These are phyloP conservation scores for Trichoderma hamatum DNA, from an alignment of 2,329 filamentous ascomycete species.

Conservation along the genomic window DNA sequence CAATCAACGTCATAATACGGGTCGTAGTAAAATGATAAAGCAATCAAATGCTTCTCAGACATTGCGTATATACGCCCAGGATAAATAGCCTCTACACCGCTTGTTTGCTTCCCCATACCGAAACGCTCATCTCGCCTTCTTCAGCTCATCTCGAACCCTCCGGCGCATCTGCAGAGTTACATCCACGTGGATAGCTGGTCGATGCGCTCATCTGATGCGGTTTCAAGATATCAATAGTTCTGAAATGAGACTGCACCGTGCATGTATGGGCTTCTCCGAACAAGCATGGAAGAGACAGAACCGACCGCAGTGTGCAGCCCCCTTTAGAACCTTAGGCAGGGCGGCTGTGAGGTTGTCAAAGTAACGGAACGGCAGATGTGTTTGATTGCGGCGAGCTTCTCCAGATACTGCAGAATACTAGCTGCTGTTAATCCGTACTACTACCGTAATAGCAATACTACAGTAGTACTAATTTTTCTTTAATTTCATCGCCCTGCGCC, in stretches of 20 bases:
- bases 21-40: not conserved
- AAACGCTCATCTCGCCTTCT: not conserved
- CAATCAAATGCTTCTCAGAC: not conserved
- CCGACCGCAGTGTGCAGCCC: not conserved
- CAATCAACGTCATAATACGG: not conserved
- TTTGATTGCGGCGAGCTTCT: not conserved
- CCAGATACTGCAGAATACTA: not conserved
- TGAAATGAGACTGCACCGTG: slow-evolving; percentile 3
- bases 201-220: not conserved
- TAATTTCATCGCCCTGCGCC: slow-evolving; percentile 1
- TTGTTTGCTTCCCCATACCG: not conserved
- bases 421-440: not conserved
- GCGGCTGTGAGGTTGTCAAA: not conserved
- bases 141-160: not conserved
- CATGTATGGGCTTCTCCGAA: not conserved
- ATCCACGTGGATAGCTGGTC: slow-evolving; percentile 4
- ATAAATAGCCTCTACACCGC: not conserved
- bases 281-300: not conserved
- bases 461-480: not conserved
- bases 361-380: not conserved
- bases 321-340: not conserved
- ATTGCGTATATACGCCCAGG: not conserved
- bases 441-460: too few species aligned
- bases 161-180: not conserved
- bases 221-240: slow-evolving; percentile 3